Percentiles rank a stretch among this genome's conserved stretches.
Evolutionary conservation across 148 eudicot species (phyloP).

Genomic region (Camellia sinensis): DNA sequence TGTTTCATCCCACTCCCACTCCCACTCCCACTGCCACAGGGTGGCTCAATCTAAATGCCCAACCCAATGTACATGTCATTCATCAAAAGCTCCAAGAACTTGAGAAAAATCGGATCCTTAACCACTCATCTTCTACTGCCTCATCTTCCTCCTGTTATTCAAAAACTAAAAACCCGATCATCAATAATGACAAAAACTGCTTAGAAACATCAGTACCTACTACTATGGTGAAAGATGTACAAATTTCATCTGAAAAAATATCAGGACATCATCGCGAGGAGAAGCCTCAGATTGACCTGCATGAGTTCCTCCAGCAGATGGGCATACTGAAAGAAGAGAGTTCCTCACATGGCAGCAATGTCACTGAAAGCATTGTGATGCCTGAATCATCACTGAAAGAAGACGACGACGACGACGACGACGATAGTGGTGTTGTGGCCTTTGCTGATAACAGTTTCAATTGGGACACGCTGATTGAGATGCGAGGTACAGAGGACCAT

Average conservation of each 20-base stretch:
- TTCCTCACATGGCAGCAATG: conserved; percentile 6
- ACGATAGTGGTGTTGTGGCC: neutral
- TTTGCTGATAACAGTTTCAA: conserved; percentile 34
- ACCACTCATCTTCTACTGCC: conserved; percentile 18
- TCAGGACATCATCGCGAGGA: conserved; percentile 4
- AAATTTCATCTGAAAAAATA: conserved; percentile 14
- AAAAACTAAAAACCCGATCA: conserved; percentile 16
- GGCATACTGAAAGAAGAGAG: conserved; percentile 58
- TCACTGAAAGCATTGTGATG: conserved; percentile 11
- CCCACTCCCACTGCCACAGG: conserved; percentile 21
- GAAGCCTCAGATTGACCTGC: conserved; percentile 89
- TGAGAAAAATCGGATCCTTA: conserved; percentile 36
- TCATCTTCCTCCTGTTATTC: conserved; percentile 32
- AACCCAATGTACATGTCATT: conserved; percentile 71
- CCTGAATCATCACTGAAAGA: conserved; percentile 18
- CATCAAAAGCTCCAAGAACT: conserved; percentile 84
- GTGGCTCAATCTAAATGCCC: conserved; percentile 73
- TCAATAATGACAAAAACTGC: neutral
- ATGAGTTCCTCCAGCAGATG: conserved; percentile 77
- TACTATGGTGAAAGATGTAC: conserved; percentile 9
- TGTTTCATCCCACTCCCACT: conserved; percentile 33
- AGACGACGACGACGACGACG: conserved; percentile 22
- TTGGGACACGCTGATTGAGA: conserved; percentile 70
- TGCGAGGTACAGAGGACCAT: conserved; percentile 33
- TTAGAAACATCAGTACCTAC: conserved; percentile 3